Base-by-base conservation (phyloP, 371 early-diverging fungal genomes). In the Mortierella sp. region DNA sequence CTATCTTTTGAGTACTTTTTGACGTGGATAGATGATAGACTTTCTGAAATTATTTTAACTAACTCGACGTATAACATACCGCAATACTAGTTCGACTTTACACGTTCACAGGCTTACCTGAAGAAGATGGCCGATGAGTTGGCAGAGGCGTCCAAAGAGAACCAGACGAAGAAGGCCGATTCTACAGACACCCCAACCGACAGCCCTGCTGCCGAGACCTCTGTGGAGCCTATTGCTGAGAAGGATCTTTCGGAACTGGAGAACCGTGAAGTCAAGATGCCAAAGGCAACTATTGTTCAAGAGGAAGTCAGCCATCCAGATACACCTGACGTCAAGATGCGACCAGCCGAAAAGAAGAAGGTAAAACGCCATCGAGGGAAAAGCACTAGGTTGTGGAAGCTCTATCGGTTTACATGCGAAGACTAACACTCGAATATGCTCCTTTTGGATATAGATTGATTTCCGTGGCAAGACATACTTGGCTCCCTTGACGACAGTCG, bases 401-500 rank as follows among this genome's bases (percentile, higher is more conserved):
- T 7, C 31, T 26, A 4, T 28, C 34, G 26, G 26, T 26, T 9
- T 28, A 11, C 6, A 26, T 5, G 19, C 26, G 13, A 38, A 3
- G 26, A 14, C 68, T 48, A 24, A 57, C 13, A 21, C 16, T 52
- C 3, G 16, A 48, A 34, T 52, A 1, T 26, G 38, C 16, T 68
- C 42, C 42, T 38, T 57, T n/a, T 73, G 34, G n/a, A 50, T 77
- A 88, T 78, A 92, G 77, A 93, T 97, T 45, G 96, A 97, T 85
- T 96, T 97, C 74, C 91, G 94, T 75, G 94, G 95, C 81, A 98
- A 98, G 80, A 94, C 96, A 14, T 99, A 99, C 84, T 91, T 98
- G 74, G 99, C 99, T 11, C 99, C 99, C 21, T 90, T 99, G 80
- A 99, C 99, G 0, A 99, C 99, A 6, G 97, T 98, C n/a, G 99